Evolutionary conservation across 371 early-diverging fungal species (phyloP).

Genomic region (Actinomortierella ambigua): DNA sequence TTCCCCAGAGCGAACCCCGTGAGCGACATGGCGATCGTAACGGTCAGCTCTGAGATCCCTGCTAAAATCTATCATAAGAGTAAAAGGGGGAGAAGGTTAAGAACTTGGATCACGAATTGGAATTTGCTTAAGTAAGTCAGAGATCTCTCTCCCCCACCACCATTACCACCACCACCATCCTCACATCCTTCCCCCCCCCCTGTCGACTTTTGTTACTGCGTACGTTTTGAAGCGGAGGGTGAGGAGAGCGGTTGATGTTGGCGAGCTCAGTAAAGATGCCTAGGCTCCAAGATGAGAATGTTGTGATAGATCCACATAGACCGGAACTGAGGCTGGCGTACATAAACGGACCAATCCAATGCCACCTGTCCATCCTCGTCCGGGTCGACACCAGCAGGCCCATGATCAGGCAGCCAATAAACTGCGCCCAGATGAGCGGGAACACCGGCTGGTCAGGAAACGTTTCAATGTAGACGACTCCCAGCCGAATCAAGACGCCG

Average conservation of each 20-base stretch:
- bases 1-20: slow-evolving; percentile 23
- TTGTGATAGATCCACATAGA: slow-evolving; percentile 87
- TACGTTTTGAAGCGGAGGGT: slow-evolving; percentile 48
- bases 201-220: slow-evolving; percentile 3
- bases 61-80: slow-evolving; percentile 23
- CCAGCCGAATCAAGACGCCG: slow-evolving; percentile 70
- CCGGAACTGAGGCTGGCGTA: slow-evolving; percentile 74
- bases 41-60: slow-evolving; percentile 25
- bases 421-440: slow-evolving; percentile 69
- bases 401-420: slow-evolving; percentile 76
- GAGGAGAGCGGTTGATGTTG: slow-evolving; percentile 39
- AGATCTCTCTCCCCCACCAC: too few species aligned
- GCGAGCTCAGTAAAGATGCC: slow-evolving; percentile 60
- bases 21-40: slow-evolving; percentile 27
- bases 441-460: slow-evolving; percentile 68
- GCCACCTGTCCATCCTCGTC: slow-evolving; percentile 17
- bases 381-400: slow-evolving; percentile 48
- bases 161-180: too few species aligned
- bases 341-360: slow-evolving; percentile 54
- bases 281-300: slow-evolving; percentile 85
- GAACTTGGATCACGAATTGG: too few species aligned
- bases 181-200: too few species aligned
- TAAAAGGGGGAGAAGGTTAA: too few species aligned
- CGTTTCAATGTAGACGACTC: slow-evolving; percentile 56
- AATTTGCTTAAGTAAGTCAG: too few species aligned